These are phyloP conservation scores for Isoetes taiwanensis DNA, from an alignment of 75 land plant genomes.

Conservation along the genomic window DNA sequence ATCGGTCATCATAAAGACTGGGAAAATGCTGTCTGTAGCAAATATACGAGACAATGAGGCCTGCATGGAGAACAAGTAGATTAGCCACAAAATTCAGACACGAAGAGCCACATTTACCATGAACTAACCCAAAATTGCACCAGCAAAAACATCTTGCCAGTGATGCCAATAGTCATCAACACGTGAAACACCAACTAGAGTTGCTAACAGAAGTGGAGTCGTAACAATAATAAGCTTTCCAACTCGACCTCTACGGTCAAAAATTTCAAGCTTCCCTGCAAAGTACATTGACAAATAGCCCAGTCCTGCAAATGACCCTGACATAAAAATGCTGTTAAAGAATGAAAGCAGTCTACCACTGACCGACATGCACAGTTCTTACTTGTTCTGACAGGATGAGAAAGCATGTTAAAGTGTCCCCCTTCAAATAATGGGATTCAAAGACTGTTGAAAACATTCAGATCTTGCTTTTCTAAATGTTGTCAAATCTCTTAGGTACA, in stretches of 20 bases:
- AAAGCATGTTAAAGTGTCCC: background rate
- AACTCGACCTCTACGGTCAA: slow-evolving; percentile 48
- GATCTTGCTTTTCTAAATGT: background rate
- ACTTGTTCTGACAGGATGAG: too few relatives aligned
- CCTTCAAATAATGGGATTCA: slow-evolving; percentile 15
- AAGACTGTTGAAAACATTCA: background rate
- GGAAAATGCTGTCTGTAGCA: slow-evolving; percentile 20
- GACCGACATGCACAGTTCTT: background rate
- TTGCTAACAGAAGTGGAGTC: slow-evolving; percentile 38
- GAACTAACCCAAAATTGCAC: slow-evolving; percentile 45
- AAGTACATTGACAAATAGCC: slow-evolving; percentile 49
- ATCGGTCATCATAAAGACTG: slow-evolving; percentile 9
- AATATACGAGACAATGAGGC: slow-evolving; percentile 8
- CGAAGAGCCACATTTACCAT: background rate
- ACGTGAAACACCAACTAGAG: slow-evolving; percentile 47
- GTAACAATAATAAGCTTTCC: slow-evolving; percentile 54
- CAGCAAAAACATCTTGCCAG: slow-evolving; percentile 62
- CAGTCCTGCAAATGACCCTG: slow-evolving; percentile 71
- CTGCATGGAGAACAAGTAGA: background rate
- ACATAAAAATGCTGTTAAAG: background rate
- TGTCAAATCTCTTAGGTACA: background rate
- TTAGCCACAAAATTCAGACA: background rate
- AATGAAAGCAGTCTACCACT: background rate
- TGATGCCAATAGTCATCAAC: slow-evolving; percentile 78
- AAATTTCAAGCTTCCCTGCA: slow-evolving; percentile 51